These are phyloP conservation scores for Suhomyces tanzawaensis DNA, from an alignment of 805 yeast genomes.

Conservation along the genomic window DNA sequence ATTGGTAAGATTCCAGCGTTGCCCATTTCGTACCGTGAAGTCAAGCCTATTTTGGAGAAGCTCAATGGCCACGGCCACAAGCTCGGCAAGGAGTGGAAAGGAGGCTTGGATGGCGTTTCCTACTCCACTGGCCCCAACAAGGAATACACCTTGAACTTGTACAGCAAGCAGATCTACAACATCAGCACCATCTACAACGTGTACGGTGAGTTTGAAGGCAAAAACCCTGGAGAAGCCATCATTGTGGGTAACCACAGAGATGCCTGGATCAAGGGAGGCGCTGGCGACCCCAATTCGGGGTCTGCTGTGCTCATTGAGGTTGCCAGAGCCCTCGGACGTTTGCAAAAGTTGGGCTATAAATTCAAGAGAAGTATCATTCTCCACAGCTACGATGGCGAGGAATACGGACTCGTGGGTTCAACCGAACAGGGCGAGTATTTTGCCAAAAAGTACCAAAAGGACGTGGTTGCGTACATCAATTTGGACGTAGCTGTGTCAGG, in stretches of 20 bases:
- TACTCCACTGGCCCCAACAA: constrained; percentile 41
- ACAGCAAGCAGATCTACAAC: constrained; percentile 39
- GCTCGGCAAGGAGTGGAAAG: constrained; percentile 31
- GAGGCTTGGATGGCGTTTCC: constrained; percentile 40
- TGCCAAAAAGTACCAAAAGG: constrained; percentile 35
- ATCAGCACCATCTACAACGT: constrained; percentile 43
- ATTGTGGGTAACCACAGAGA: constrained; percentile 46
- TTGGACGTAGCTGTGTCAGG: constrained; percentile 56
- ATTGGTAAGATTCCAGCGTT: constrained; percentile 41
- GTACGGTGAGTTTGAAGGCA: constrained; percentile 44
- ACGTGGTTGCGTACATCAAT: constrained; percentile 51
- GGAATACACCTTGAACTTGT: constrained; percentile 37
- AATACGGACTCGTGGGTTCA: constrained; percentile 53
- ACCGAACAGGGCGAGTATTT: constrained; percentile 56
- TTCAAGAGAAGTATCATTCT: constrained; percentile 39
- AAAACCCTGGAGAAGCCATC: constrained; percentile 36
- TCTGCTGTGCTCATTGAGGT: constrained; percentile 42
- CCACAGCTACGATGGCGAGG: constrained; percentile 44
- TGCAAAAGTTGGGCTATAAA: constrained; percentile 35
- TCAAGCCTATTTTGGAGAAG: constrained; percentile 38
- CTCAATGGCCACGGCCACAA: constrained; percentile 37
- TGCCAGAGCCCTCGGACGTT: constrained; percentile 41
- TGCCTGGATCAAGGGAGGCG: constrained; percentile 50
- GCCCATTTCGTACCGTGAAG: constrained; percentile 45
- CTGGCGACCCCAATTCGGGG: constrained; percentile 47